phyloP scores from a whole-genome alignment of 75 land plant genomes.

The Pseudotsuga menziesii region DNA sequence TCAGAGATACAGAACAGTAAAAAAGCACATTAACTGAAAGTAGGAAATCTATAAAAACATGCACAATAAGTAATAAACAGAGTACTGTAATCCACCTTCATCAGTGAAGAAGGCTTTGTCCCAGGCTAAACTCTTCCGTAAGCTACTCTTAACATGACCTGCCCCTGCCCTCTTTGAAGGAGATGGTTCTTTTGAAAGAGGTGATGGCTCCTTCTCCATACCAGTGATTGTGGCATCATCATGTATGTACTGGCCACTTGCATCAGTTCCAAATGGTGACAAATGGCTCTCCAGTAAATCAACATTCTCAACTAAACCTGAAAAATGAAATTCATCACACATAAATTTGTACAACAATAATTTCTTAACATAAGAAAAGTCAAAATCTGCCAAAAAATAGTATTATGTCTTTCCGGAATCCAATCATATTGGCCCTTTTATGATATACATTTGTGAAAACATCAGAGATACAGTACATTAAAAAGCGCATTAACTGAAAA shows the following conservation, averaged over 20 bases:
- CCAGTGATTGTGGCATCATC: background rate
- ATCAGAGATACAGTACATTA: too few species aligned
- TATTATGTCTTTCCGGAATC: too few species aligned
- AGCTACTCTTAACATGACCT: slow-evolving; percentile 30
- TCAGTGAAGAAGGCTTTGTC: slow-evolving; percentile 82
- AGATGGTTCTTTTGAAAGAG: slow-evolving; percentile 16
- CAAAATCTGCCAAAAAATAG: too few species aligned
- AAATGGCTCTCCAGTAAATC: background rate
- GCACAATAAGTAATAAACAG: too few species aligned
- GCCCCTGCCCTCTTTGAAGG: slow-evolving; percentile 20
- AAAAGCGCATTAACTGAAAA: background rate
- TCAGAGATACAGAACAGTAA: background rate
- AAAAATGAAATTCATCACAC: background rate
- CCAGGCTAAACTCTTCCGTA: slow-evolving; percentile 91
- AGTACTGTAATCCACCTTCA: slow-evolving; percentile 44
- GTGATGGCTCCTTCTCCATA: background rate
- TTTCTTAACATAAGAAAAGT: too few species aligned
- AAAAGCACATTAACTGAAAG: background rate
- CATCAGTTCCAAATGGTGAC: background rate
- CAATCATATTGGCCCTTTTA: too few species aligned
- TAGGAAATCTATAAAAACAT: too few species aligned
- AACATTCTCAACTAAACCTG: background rate
- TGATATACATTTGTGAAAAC: background rate
- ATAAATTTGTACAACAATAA: too few species aligned
- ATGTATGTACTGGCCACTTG: background rate